These are phyloP conservation scores for Phytophthora litchii DNA, from an alignment of 352 stramenopile species.

Conservation along the genomic window DNA sequence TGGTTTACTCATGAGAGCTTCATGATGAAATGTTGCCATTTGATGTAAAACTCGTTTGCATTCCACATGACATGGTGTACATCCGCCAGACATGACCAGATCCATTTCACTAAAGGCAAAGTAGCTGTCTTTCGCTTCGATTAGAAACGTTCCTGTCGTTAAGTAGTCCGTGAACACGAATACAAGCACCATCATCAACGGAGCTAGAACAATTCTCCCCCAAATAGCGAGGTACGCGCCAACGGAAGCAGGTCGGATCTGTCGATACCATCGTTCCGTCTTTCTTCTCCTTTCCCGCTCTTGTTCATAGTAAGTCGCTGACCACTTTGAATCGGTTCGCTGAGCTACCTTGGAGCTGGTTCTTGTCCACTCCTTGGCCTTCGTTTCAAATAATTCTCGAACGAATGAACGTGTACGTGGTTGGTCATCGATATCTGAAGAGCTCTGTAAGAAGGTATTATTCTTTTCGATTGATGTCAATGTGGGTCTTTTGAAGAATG, in stretches of 20 bases:
- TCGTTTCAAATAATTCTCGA: slow-evolving; percentile 12
- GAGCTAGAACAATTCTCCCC: slow-evolving; percentile 27
- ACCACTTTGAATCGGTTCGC: slow-evolving; percentile 24
- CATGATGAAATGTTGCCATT: slow-evolving; percentile 24
- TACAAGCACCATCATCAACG: slow-evolving; percentile 22
- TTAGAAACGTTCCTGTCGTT: slow-evolving; percentile 29
- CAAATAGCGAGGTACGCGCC: slow-evolving; percentile 28
- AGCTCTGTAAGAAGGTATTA: neutral
- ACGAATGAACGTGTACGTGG: slow-evolving; percentile 11
- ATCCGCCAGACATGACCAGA: slow-evolving; percentile 32
- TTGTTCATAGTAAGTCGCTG: slow-evolving; percentile 25
- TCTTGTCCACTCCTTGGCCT: slow-evolving; percentile 15
- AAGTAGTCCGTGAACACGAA: slow-evolving; percentile 31
- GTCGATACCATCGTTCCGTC: slow-evolving; percentile 23
- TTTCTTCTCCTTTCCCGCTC: slow-evolving; percentile 10
- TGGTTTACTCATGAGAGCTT: slow-evolving; percentile 35
- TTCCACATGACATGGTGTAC: slow-evolving; percentile 18
- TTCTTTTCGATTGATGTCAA: neutral
- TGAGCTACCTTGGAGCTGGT: slow-evolving; percentile 10
- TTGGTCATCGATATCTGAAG: too few species aligned
- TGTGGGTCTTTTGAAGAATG: neutral
- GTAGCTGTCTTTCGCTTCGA: slow-evolving; percentile 34
- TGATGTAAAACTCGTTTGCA: slow-evolving; percentile 29
- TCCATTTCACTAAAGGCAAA: slow-evolving; percentile 35
- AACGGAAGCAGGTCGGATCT: slow-evolving; percentile 30